Evolutionary conservation across 2,329 filamentous ascomycete species (phyloP).

Genomic region (Cladosporium colombiae): DNA sequence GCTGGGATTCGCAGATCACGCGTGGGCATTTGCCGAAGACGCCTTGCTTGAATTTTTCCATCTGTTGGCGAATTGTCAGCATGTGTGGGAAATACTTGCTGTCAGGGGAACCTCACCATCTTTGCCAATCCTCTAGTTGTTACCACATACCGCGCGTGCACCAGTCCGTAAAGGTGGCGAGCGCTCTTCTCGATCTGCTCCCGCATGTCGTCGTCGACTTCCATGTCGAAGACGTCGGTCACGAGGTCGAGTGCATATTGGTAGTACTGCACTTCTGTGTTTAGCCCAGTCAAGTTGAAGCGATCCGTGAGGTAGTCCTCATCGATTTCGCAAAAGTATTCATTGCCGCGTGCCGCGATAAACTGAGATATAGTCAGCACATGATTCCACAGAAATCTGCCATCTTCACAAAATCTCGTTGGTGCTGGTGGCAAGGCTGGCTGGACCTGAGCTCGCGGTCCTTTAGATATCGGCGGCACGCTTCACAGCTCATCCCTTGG

Average conservation of each 20-base stretch:
- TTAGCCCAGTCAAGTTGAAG: slow-evolving; percentile 96
- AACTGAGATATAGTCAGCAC: slow-evolving; percentile 56
- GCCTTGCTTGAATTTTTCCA: slow-evolving; percentile 97
- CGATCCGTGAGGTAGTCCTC: slow-evolving; percentile 97
- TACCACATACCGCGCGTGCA: slow-evolving; percentile 95
- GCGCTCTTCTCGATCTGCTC: slow-evolving; percentile 98
- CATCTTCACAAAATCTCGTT: neutral
- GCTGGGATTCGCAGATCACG: slow-evolving; percentile 91
- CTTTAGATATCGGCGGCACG: too few relatives aligned
- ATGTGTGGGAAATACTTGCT: neutral
- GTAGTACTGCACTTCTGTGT: slow-evolving; percentile 97
- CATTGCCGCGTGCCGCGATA: slow-evolving; percentile 94
- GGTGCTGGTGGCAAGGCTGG: neutral
- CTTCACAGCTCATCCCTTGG: neutral
- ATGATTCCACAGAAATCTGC: neutral
- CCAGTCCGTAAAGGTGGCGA: slow-evolving; percentile 89
- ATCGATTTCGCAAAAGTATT: slow-evolving; percentile 99
- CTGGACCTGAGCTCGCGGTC: neutral
- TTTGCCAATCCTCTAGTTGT: slow-evolving; percentile 91
- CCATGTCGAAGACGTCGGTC: slow-evolving; percentile 96
- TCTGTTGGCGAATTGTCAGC: slow-evolving; percentile 53
- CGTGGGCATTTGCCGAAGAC: slow-evolving; percentile 98
- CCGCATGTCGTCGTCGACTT: slow-evolving; percentile 97
- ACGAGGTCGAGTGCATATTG: slow-evolving; percentile 97
- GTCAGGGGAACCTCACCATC: slow-evolving; percentile 68